Conservation (phyloP, 139 green algal genomes). For the Chlorella vulgaris region DNA sequence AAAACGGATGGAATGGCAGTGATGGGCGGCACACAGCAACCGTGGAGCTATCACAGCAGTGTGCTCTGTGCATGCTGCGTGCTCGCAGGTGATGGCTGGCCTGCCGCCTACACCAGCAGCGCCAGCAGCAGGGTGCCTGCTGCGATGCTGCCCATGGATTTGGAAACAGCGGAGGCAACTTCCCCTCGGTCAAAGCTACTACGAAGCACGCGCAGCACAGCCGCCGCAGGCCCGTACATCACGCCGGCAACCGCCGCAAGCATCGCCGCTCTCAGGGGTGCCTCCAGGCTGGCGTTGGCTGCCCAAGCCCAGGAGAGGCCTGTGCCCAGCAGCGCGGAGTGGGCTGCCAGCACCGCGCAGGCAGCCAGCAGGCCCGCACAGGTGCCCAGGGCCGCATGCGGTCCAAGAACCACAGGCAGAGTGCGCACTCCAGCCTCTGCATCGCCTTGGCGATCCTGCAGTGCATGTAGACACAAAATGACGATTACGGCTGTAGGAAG, state of each 20-base stretch:
- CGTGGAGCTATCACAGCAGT: no score
- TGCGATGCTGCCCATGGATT: background rate
- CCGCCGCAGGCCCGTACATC: background rate
- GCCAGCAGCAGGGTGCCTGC: slow-evolving; percentile 27
- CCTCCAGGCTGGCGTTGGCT: background rate
- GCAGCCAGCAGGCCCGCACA: slow-evolving; percentile 5
- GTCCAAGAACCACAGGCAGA: slow-evolving; percentile 56
- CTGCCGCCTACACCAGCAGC: background rate
- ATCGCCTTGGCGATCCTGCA: slow-evolving; percentile 70
- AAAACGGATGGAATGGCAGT: no score
- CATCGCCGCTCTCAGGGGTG: background rate
- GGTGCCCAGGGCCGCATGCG: background rate
- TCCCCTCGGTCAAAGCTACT: background rate
- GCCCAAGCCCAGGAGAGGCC: slow-evolving; percentile 25
- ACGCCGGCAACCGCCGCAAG: background rate
- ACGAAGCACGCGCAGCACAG: slow-evolving; percentile 24
- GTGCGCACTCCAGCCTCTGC: slow-evolving; percentile 50
- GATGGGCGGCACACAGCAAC: no score
- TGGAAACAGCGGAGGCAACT: background rate
- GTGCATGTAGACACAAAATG: slow-evolving; percentile 70
- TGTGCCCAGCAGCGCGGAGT: background rate
- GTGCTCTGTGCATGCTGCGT: background rate
- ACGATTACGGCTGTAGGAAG: no score
- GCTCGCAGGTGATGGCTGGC: background rate
- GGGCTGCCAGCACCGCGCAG: background rate